Conservation (phyloP, 495 filamentous ascomycete genomes). For the Amorphotheca resinae region DNA sequence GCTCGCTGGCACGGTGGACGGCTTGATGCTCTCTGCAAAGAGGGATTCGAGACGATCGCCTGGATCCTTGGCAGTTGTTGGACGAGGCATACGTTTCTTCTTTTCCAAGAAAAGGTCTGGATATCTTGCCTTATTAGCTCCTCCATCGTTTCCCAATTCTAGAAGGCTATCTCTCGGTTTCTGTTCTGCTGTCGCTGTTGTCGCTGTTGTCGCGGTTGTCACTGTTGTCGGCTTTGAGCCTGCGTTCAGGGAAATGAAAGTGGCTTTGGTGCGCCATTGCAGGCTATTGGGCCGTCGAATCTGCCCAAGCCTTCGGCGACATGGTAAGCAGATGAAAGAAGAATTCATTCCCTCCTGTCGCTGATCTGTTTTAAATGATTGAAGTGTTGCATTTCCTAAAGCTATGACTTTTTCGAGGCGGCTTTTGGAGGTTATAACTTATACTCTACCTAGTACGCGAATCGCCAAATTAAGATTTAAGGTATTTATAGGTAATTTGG, state of each 20-base stretch:
- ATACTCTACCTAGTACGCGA: no score
- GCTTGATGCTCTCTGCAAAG: slow-evolving; percentile 11
- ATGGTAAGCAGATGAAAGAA: slow-evolving; percentile 15
- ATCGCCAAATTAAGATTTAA: no score
- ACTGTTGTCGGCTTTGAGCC: slow-evolving; percentile 1
- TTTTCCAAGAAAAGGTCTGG: background rate
- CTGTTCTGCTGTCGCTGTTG: slow-evolving; percentile 6
- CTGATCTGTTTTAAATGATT: no score
- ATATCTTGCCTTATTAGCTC: slow-evolving; percentile 1
- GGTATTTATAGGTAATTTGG: no score
- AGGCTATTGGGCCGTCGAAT: background rate
- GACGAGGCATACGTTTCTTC: slow-evolving; percentile 1
- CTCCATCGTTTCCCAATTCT: slow-evolving; percentile 1
- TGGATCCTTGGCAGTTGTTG: background rate
- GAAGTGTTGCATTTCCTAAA: no score
- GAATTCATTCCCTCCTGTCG: slow-evolving; percentile 13
- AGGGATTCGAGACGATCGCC: slow-evolving; percentile 16
- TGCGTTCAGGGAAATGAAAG: slow-evolving; percentile 19
- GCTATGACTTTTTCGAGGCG: no score
- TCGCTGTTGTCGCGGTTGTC: no score
- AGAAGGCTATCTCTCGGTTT: slow-evolving; percentile 2
- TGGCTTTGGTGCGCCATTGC: slow-evolving; percentile 13
- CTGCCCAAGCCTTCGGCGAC: slow-evolving; percentile 9
- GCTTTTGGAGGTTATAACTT: no score
- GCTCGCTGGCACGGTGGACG: background rate